These are phyloP conservation scores for Apodospora peruviana DNA, from an alignment of 495 filamentous ascomycete genomes.

Conservation along the genomic window DNA sequence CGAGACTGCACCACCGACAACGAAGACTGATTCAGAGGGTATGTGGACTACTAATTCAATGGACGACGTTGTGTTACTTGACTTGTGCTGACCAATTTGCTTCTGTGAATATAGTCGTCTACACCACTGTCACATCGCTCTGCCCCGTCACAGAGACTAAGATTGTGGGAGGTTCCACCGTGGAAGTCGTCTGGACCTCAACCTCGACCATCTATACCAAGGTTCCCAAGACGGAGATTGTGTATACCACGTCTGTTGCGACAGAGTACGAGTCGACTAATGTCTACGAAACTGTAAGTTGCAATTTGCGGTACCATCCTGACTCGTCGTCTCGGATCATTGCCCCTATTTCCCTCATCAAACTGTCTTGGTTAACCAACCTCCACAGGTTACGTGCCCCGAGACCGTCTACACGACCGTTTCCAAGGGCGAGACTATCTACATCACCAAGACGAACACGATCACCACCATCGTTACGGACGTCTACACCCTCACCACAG, in stretches of 20 bases:
- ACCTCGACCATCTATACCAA: conserved; percentile 29
- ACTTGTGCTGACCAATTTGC: conserved; percentile 9
- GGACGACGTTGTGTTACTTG: not conserved
- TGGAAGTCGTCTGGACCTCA: conserved; percentile 38
- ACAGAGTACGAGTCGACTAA: conserved; percentile 36
- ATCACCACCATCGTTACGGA: conserved; percentile 28
- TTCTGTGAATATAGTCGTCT: conserved; percentile 19
- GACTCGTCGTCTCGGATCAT: not conserved
- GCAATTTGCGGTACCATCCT: too few species aligned
- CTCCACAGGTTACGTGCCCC: conserved; percentile 29
- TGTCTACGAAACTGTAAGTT: conserved; percentile 30
- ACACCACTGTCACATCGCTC: conserved; percentile 34
- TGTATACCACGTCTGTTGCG: conserved; percentile 28
- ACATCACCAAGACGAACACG: conserved; percentile 39
- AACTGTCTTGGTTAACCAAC: not conserved
- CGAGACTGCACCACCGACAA: conserved; percentile 17
- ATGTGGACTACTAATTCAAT: not conserved
- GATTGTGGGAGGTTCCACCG: conserved; percentile 33
- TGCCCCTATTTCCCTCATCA: not conserved
- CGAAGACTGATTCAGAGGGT: conserved; percentile 15
- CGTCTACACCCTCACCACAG: conserved; percentile 27
- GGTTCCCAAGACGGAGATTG: conserved; percentile 19
- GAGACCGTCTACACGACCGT: conserved; percentile 38
- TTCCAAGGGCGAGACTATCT: conserved; percentile 31
- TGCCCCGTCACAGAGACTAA: conserved; percentile 40